These are phyloP conservation scores for Steccherinum ochraceum DNA, from an alignment of 768 basidiomycete species.

Conservation along the genomic window DNA sequence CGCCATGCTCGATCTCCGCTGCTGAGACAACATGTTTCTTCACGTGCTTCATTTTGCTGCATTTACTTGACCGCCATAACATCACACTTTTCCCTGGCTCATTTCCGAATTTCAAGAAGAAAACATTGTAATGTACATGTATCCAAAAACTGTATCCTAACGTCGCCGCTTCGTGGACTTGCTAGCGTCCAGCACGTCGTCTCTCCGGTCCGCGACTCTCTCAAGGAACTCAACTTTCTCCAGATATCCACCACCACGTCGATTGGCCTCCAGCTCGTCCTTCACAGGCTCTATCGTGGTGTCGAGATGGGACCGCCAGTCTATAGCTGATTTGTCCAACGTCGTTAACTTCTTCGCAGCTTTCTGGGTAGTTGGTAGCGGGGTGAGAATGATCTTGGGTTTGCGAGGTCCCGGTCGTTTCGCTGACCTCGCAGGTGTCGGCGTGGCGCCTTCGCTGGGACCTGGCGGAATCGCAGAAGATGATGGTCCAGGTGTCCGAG, in stretches of 20 bases:
- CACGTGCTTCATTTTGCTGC: background rate
- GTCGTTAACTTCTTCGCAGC: conserved; percentile 70
- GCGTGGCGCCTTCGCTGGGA: conserved; percentile 8
- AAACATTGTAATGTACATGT: background rate
- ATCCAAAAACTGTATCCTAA: conserved; percentile 1
- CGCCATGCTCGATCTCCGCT: background rate
- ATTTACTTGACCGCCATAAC: background rate
- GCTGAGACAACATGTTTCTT: background rate
- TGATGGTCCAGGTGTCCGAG: conserved; percentile 8
- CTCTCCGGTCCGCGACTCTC: conserved; percentile 67
- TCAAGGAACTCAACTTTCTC: conserved; percentile 82
- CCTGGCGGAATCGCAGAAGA: too few species aligned
- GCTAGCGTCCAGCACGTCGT: conserved; percentile 52
- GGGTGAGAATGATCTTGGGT: conserved; percentile 48
- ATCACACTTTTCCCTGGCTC: too few species aligned
- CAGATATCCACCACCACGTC: conserved; percentile 72
- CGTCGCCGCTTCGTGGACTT: conserved; percentile 47
- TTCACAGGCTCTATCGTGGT: conserved; percentile 33
- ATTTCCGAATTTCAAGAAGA: background rate
- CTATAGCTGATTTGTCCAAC: conserved; percentile 81
- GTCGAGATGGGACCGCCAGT: conserved; percentile 69
- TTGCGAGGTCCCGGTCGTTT: conserved; percentile 64
- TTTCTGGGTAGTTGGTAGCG: conserved; percentile 48
- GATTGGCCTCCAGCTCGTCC: conserved; percentile 71
- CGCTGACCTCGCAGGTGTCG: conserved; percentile 9